Conservation (phyloP, 2,329 filamentous ascomycete species). For the Diaporthe amygdali region DNA sequence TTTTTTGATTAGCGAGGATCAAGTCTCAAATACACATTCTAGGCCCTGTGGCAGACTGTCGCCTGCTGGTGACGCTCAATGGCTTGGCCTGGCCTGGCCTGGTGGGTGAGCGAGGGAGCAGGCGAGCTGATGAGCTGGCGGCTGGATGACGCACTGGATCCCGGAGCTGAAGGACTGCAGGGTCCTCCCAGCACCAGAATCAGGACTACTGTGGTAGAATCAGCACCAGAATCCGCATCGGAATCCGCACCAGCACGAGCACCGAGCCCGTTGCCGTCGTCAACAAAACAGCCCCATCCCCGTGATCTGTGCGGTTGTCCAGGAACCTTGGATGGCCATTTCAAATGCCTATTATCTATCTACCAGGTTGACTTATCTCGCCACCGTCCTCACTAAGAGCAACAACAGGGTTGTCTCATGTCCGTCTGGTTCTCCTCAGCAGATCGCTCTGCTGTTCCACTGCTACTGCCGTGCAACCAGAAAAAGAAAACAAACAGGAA, state of each 20-base stretch:
- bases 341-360: neutral
- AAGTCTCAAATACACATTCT: neutral
- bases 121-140: neutral
- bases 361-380: neutral
- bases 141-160: slow-evolving; percentile 6
- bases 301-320: neutral
- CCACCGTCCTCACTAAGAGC: neutral
- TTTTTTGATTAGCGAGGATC: neutral
- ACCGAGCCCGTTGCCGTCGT: slow-evolving; percentile 5
- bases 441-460: neutral
- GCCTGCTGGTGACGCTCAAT: neutral
- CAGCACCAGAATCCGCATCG: neutral
- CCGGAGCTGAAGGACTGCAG: neutral
- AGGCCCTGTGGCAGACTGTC: neutral
- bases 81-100: neutral
- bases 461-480: slow-evolving; percentile 2
- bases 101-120: neutral
- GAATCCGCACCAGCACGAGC: neutral
- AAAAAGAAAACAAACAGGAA: slow-evolving; percentile 4
- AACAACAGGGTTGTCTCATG: slow-evolving; percentile 8
- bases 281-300: neutral
- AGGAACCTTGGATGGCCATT: neutral
- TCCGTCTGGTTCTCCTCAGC: neutral
- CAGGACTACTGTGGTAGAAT: neutral
- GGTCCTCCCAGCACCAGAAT: neutral